These are phyloP conservation scores for Chaetomium tenue DNA, from an alignment of 495 filamentous ascomycete species.

Conservation along the genomic window DNA sequence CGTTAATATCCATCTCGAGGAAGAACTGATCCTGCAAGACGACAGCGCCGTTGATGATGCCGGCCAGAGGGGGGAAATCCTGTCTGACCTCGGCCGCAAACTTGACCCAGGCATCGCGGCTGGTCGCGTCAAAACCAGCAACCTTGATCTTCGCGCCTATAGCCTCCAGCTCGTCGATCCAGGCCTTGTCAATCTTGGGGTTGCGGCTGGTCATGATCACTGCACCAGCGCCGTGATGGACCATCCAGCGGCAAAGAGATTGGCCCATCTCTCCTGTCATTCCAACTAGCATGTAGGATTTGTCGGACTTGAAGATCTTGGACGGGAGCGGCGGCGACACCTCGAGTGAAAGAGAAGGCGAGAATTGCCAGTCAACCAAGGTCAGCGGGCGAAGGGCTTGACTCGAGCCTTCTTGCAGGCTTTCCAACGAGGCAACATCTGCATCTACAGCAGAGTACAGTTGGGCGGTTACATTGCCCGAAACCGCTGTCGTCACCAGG, in stretches of 20 bases:
- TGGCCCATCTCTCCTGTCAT: slow-evolving; percentile 49
- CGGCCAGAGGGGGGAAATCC: slow-evolving; percentile 45
- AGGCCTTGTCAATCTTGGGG: slow-evolving; percentile 35
- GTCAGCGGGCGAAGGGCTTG: neutral
- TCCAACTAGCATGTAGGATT: slow-evolving; percentile 54
- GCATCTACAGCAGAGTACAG: neutral
- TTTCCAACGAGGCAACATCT: neutral
- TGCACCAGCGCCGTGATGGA: slow-evolving; percentile 46
- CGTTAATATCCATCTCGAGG: slow-evolving; percentile 37
- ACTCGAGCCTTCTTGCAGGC: neutral
- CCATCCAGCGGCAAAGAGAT: slow-evolving; percentile 56
- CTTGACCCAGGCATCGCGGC: neutral
- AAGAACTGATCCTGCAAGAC: slow-evolving; percentile 46
- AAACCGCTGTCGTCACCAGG: neutral
- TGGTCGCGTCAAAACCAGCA: neutral
- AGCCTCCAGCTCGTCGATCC: slow-evolving; percentile 4
- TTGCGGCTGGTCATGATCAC: slow-evolving; percentile 53
- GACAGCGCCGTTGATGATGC: slow-evolving; percentile 51
- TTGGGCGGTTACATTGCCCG: neutral
- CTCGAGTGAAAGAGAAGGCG: neutral
- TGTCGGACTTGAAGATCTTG: slow-evolving; percentile 20
- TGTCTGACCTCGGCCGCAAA: neutral
- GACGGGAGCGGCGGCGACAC: neutral
- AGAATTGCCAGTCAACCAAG: neutral
- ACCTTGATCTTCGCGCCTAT: neutral